Evolutionary conservation across 106 monocot genomes (phyloP).

Genomic region (Gastrodia elata): DNA sequence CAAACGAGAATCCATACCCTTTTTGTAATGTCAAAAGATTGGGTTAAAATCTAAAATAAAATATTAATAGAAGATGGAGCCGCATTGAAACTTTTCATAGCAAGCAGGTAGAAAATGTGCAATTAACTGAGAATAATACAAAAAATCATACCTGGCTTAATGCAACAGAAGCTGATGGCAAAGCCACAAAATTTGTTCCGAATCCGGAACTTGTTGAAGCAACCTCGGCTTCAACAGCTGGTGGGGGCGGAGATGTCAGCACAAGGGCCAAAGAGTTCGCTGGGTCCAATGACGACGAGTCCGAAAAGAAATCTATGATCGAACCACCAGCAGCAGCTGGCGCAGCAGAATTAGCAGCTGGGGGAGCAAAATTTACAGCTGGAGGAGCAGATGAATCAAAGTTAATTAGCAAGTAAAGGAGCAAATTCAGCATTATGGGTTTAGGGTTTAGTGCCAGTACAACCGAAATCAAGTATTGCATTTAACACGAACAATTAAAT

Average conservation of each 20-base stretch:
- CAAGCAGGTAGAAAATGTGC: neutral
- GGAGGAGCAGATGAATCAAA: neutral
- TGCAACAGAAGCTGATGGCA: slow-evolving; percentile 33
- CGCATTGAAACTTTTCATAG: neutral
- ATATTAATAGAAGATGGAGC: neutral
- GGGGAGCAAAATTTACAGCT: slow-evolving; percentile 9
- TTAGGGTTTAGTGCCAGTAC: neutral
- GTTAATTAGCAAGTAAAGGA: neutral
- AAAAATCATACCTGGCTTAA: slow-evolving; percentile 46
- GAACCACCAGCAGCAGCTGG: slow-evolving; percentile 25
- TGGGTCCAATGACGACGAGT: slow-evolving; percentile 35
- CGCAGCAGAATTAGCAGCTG: slow-evolving; percentile 9
- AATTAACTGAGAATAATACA: neutral
- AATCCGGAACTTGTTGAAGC: slow-evolving; percentile 25
- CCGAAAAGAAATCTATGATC: slow-evolving; percentile 66
- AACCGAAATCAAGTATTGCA: neutral
- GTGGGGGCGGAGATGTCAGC: slow-evolving; percentile 22
- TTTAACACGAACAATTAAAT: neutral
- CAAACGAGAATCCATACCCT: neutral
- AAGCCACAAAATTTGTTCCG: slow-evolving; percentile 31
- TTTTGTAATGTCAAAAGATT: neutral
- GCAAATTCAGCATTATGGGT: neutral
- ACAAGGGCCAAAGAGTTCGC: slow-evolving; percentile 61
- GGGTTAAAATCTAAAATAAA: no score
- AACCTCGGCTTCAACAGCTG: slow-evolving; percentile 23